These are phyloP conservation scores for Talaromyces sp. DNA, from an alignment of 2,329 filamentous ascomycete genomes.

Conservation along the genomic window DNA sequence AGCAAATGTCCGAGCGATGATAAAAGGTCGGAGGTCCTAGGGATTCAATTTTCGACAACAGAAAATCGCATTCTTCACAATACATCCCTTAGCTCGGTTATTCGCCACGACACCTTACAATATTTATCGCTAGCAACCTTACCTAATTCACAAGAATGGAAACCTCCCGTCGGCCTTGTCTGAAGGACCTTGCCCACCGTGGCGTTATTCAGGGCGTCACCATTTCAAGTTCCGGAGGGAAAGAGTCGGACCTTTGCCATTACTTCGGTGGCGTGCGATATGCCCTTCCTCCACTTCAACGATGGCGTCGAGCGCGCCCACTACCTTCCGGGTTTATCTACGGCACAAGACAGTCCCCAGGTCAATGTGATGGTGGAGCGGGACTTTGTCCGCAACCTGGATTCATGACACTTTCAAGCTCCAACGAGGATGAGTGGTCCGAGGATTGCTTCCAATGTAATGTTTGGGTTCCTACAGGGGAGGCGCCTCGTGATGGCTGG, in stretches of 20 bases:
- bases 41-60: not conserved
- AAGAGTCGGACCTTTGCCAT: slow-evolving; percentile 43
- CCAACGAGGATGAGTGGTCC: slow-evolving; percentile 38
- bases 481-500: slow-evolving; percentile 52
- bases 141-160: slow-evolving; percentile 19
- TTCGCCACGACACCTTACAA: too few species aligned
- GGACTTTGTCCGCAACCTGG: slow-evolving; percentile 56
- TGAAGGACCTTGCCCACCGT: slow-evolving; percentile 37
- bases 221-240: slow-evolving; percentile 36
- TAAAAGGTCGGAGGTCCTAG: slow-evolving; percentile 2
- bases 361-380: slow-evolving; percentile 43
- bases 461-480: slow-evolving; percentile 56
- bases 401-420: slow-evolving; percentile 28
- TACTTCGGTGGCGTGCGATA: slow-evolving; percentile 62
- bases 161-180: slow-evolving; percentile 22
- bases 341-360: slow-evolving; percentile 53
- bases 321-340: slow-evolving; percentile 55
- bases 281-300: slow-evolving; percentile 53
- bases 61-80: not conserved
- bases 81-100: not conserved
- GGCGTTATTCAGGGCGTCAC: slow-evolving; percentile 56
- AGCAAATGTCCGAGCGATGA: slow-evolving; percentile 7
- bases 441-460: slow-evolving; percentile 62
- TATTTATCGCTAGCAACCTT: not conserved
- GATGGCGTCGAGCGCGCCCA: slow-evolving; percentile 54